Base-by-base conservation (phyloP, 495 filamentous ascomycete genomes). In the Aspergillus incahuasiensis region DNA sequence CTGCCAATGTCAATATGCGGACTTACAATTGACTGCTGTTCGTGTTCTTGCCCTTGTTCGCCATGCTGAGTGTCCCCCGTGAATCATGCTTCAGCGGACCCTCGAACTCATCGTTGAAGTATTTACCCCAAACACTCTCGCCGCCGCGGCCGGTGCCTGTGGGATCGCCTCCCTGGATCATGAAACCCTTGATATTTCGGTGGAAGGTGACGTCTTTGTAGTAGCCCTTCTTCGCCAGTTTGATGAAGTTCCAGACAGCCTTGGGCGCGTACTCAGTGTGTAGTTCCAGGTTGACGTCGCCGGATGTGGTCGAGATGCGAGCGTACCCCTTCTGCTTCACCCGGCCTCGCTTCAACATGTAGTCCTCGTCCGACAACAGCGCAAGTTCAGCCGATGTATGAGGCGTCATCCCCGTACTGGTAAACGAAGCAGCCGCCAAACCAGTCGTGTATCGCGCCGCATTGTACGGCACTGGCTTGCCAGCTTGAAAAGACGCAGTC, bases 11-110 rank as follows among this genome's bases (percentile, higher is more conserved):
- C 8, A 34, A 53, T 48, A 35, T 5, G 21, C 18, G 8, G n/a
- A 68, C 74, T 68, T 48, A 77, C 74, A 97, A 98, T 73, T 98
- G 94, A 52, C 81, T 86, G 32, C 87, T 90, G 64, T 98, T 98
- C 2, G 95, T 97, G 58, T 97, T 91, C 59, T 96, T 96, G 24
- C 94, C 94, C 62, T 98, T 98, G 63, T 98, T 98, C 30, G 94
- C 94, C 94, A 98, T 98, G 60, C 84, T 88, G 12, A 97, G 59
- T 1, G 94, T 79, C 2, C 94, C 94, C 4, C 94, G 73, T 0
- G 75, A 68, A 63, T 92, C 85, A 62, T 97, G 92, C 22, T 82
- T 83, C 28, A 91, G 64, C 0, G 94, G 95, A 0, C 92, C 91
- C 22, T 96, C 91, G 50, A 96, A 86, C 64, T 98, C 95, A 68